These are phyloP conservation scores for Chiua virens DNA, from an alignment of 768 basidiomycete species.

Conservation along the genomic window DNA sequence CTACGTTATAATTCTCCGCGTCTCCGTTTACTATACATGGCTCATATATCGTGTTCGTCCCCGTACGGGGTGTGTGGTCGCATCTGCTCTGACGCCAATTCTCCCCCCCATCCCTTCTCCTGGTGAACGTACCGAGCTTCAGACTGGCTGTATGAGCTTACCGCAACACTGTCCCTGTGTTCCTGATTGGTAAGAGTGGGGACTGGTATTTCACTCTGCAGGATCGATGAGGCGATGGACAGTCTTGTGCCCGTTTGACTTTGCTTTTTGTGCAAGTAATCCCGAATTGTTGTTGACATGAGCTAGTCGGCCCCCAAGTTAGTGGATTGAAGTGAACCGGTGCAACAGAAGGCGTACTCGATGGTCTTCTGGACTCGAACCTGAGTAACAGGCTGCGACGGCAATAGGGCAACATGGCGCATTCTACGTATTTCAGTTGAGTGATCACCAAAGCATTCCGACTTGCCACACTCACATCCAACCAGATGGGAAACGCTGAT, in stretches of 20 bases:
- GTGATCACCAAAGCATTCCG: not conserved
- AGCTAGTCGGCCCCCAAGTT: constrained; percentile 45
- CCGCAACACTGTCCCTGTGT: constrained; percentile 30
- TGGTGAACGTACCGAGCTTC: constrained; percentile 28
- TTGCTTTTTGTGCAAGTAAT: constrained; percentile 64
- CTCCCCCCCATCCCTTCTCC: constrained; percentile 35
- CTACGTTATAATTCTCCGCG: not conserved
- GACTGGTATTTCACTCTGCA: constrained; percentile 30
- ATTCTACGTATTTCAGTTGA: constrained; percentile 45
- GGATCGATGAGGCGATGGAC: constrained; percentile 25
- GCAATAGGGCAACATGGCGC: constrained; percentile 84
- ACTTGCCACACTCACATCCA: constrained; percentile 51
- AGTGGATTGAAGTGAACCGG: not conserved
- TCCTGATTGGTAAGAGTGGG: constrained; percentile 30
- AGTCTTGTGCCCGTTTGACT: constrained; percentile 19
- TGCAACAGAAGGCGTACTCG: constrained; percentile 45
- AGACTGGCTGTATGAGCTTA: constrained; percentile 27
- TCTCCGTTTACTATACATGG: constrained; percentile 20
- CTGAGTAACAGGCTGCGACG: constrained; percentile 76
- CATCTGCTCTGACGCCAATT: constrained; percentile 36
- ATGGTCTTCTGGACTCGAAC: constrained; percentile 80
- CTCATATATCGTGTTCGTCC: constrained; percentile 35
- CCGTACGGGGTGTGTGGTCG: constrained; percentile 43
- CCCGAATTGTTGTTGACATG: constrained; percentile 61
- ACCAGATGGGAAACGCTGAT: constrained; percentile 81